These are phyloP conservation scores for Cyclanthera cordifolia DNA, from an alignment of 306 rosid genomes.

Conservation along the genomic window DNA sequence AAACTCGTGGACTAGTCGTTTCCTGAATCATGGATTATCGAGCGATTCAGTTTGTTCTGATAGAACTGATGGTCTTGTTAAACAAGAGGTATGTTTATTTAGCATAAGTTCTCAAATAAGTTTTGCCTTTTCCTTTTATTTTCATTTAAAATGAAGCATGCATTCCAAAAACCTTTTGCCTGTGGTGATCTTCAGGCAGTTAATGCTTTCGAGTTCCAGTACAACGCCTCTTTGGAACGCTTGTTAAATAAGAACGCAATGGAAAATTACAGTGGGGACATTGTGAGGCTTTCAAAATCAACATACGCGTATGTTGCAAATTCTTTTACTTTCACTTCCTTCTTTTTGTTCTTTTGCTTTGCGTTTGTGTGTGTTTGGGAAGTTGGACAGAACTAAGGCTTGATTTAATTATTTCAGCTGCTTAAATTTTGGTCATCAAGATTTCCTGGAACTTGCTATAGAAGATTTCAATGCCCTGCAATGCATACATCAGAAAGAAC, in stretches of 20 bases:
- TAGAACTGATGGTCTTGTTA: constrained; percentile 23
- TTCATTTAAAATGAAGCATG: not conserved
- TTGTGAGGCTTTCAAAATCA: constrained; percentile 49
- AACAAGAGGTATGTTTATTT: constrained; percentile 37
- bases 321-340: constrained; percentile 2
- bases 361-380: not conserved
- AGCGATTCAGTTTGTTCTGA: constrained; percentile 13
- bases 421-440: constrained; percentile 43
- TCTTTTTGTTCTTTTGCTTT: not conserved
- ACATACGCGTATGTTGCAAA: constrained; percentile 38
- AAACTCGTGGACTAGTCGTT: constrained; percentile 40
- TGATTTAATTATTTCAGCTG: constrained; percentile 29
- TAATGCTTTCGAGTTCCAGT: constrained; percentile 46
- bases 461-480: constrained; percentile 76
- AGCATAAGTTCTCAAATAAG: not conserved
- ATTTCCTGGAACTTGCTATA: constrained; percentile 54
- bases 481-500: constrained; percentile 46
- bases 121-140: not conserved
- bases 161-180: not conserved
- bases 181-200: constrained; percentile 30
- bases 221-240: constrained; percentile 47
- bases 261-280: constrained; percentile 37
- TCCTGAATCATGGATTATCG: constrained; percentile 35
- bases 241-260: constrained; percentile 46
- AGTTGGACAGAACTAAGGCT: not conserved